Percentiles rank a stretch among this genome's conserved stretches.
Evolutionary conservation across 2,329 filamentous ascomycete genomes (phyloP).

Genomic region (Ploettnerulaceae sp.): DNA sequence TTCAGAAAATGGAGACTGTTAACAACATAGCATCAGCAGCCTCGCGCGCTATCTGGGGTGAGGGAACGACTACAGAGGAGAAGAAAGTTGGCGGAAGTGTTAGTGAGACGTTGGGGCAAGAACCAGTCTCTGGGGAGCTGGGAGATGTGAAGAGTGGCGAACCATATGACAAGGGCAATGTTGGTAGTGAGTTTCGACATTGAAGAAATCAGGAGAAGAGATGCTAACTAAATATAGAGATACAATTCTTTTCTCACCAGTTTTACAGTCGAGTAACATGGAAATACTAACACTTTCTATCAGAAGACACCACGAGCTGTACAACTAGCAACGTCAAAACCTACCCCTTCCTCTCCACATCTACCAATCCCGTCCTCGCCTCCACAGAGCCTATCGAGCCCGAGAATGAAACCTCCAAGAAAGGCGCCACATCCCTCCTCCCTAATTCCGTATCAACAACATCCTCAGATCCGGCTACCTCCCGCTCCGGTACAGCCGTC

Average conservation of each 20-base stretch:
- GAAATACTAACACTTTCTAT: too few species aligned
- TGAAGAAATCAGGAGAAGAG: not conserved
- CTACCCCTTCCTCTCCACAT: not conserved
- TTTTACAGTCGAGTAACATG: too few species aligned
- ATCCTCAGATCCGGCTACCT: not conserved
- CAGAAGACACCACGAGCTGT: too few species aligned
- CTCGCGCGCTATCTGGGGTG: conserved; percentile 41
- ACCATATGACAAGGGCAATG: conserved; percentile 76
- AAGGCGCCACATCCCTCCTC: conserved; percentile 1
- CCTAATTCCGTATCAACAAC: not conserved
- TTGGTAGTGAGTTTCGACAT: conserved; percentile 39
- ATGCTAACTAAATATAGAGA: not conserved
- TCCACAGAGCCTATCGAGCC: not conserved
- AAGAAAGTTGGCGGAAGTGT: conserved; percentile 22
- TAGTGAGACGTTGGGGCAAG: conserved; percentile 39
- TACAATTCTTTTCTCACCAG: not conserved
- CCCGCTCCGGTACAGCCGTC: not conserved
- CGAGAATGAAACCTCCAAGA: not conserved
- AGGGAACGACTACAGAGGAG: conserved; percentile 19
- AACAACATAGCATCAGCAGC: conserved; percentile 47
- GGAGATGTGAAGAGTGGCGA: conserved; percentile 64
- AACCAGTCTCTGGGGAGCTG: conserved; percentile 67
- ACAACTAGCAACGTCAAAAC: too few species aligned
- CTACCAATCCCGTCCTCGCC: not conserved
- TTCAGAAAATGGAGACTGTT: conserved; percentile 57